Conservation (phyloP, 768 basidiomycete genomes). For the Hericium erinaceus region DNA sequence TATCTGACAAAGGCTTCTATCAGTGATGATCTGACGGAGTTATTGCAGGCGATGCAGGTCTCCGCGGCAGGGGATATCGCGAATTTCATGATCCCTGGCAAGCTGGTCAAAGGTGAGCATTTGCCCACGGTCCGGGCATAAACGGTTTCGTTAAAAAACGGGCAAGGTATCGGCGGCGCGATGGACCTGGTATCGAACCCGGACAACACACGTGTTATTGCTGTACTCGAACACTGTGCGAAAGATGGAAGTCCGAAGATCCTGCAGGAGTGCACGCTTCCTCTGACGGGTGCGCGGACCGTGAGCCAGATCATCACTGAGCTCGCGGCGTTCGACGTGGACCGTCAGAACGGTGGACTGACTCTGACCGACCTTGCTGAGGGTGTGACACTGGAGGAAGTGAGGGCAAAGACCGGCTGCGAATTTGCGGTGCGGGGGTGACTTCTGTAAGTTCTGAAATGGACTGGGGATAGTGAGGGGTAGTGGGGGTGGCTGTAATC, state of each 20-base stretch:
- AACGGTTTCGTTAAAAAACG: not conserved
- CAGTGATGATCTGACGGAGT: not conserved
- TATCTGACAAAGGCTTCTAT: conserved; percentile 8
- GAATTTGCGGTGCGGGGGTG: conserved; percentile 57
- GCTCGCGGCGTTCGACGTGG: conserved; percentile 83
- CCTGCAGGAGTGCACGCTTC: conserved; percentile 69
- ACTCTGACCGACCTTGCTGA: conserved; percentile 76
- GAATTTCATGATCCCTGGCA: conserved; percentile 98
- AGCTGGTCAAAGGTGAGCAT: conserved; percentile 65
- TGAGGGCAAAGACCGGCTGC: conserved; percentile 80
- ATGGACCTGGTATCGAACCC: conserved; percentile 97
- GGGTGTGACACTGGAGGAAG: conserved; percentile 76
- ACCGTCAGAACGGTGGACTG: conserved; percentile 63
- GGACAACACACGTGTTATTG: conserved; percentile 88
- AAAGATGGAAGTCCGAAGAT: conserved; percentile 90
- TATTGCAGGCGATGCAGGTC: conserved; percentile 84
- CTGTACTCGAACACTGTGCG: conserved; percentile 82
- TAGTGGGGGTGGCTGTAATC: not conserved
- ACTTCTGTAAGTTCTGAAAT: conserved; percentile 31
- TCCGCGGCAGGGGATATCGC: conserved; percentile 89
- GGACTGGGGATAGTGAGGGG: not conserved
- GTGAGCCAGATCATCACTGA: conserved; percentile 93
- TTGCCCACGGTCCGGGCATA: not conserved
- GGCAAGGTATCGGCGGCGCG: conserved; percentile 82
- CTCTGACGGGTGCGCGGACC: conserved; percentile 79